Evolutionary conservation across 176 grass and related monocot genomes (phyloP), one percentile per base, ranked within the genome.

Genomic region (Ananas comosus): DNA sequence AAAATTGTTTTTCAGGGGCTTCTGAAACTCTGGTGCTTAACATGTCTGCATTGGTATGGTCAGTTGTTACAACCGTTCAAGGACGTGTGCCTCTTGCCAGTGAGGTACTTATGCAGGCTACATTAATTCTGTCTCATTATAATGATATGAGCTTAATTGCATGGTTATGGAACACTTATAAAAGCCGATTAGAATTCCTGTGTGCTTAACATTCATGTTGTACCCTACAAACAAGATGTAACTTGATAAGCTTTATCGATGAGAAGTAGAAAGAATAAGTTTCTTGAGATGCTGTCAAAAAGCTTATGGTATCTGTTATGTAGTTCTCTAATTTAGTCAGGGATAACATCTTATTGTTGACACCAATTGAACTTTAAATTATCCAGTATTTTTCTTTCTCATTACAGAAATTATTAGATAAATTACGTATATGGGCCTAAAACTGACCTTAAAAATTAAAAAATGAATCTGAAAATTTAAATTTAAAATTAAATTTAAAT

Each of bases 31-130:
- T 99, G 63, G 85, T 84, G 64, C 87, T 99, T 71, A 91, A 94
- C 68, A 99, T 99, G 90, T 90, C 87, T 69, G 86, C 95, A 83
- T 79, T 94, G 61, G 79, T 80, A 51, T 99, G 95, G 95, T 99
- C 95, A 64, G 87, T 99, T 67, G 76, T 99, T 78, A 86, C 87
- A 51, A 80, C 90, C 29, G 82, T 88, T 75, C 82, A 99, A 84
- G 95, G 95, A 68, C 90, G 87, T 64, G 80, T 86, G 50, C 95
- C 95, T 21, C 90, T 99, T 82, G 90, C 95, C 27, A 94, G 90
- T 83, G 95, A 99, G 87, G 95, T 97, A 82, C 21, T 86, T 82
- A 51, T 74, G 24, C 48, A 72, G 18, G 50, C 24, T 56, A 77
- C 68, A 56, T 79, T 33, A 19, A 71, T 51, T 54, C 64, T 51